Percentiles rank a stretch among this genome's conserved stretches.
These are phyloP conservation scores for Fusarium equiseti DNA, from an alignment of 2,329 filamentous ascomycete genomes.

Conservation along the genomic window DNA sequence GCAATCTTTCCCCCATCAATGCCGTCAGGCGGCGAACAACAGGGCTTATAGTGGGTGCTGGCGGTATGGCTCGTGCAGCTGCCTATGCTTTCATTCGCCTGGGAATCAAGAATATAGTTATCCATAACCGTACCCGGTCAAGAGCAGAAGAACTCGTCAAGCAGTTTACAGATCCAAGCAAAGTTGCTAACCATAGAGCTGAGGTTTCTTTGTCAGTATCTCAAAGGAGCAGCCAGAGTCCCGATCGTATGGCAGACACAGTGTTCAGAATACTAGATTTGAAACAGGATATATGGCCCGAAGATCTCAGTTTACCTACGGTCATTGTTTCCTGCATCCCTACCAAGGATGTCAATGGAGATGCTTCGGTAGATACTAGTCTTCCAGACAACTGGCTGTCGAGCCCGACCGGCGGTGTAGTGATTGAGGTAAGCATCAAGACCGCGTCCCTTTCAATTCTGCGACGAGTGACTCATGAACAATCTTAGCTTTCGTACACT, in stretches of 20 bases:
- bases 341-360: background rate
- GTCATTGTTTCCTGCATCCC: conserved; percentile 1
- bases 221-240: background rate
- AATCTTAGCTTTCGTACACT: background rate
- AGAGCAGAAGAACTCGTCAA: background rate
- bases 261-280: background rate
- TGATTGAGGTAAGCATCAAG: background rate
- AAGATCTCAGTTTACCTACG: background rate
- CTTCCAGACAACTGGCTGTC: background rate
- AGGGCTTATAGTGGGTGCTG: conserved; percentile 3
- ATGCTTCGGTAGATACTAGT: conserved; percentile 9
- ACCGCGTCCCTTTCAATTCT: accelerated
- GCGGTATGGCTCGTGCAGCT: conserved; percentile 18
- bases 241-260: background rate
- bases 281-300: background rate
- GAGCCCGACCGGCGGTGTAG: conserved; percentile 11
- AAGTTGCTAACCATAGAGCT: accelerated
- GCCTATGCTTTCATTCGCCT: background rate
- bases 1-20: conserved; percentile 12
- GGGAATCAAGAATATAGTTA: background rate
- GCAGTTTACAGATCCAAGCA: background rate
- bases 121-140: conserved; percentile 2
- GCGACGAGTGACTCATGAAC: accelerated
- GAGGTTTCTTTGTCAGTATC: accelerated
- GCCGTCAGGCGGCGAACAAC: conserved; percentile 11